Conservation (phyloP, 2,329 filamentous ascomycete species). For the Apiospora kogelbergensis region DNA sequence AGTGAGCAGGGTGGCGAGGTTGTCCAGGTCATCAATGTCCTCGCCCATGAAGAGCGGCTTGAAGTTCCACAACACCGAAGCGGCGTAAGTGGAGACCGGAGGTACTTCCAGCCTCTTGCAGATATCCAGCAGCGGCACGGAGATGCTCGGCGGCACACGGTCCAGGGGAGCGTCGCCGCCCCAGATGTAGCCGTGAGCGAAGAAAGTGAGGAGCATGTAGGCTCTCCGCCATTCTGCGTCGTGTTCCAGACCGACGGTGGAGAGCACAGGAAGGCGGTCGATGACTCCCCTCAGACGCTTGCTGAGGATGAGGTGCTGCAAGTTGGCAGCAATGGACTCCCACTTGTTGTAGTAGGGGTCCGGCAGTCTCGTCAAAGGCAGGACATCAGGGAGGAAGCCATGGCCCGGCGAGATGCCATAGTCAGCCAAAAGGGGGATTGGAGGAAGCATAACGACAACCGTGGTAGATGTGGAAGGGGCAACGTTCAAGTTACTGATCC, state of each 20-base stretch:
- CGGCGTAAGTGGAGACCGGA: conserved; percentile 91
- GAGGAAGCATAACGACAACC: conserved; percentile 51
- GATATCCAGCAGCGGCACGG: conserved; percentile 77
- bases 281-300: conserved; percentile 79
- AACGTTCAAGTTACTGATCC: conserved; percentile 37
- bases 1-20: conserved; percentile 83
- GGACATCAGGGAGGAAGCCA: conserved; percentile 83
- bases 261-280: conserved; percentile 79
- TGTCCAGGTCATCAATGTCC: conserved; percentile 78
- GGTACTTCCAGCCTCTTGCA: conserved; percentile 80
- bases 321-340: conserved; percentile 82
- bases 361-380: conserved; percentile 77
- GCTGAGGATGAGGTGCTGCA: conserved; percentile 84
- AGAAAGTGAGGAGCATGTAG: conserved; percentile 66
- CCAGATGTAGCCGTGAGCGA: conserved; percentile 89
- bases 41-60: conserved; percentile 86
- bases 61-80: conserved; percentile 94
- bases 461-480: conserved; percentile 13
- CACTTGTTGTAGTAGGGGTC: conserved; percentile 94
- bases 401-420: conserved; percentile 77
- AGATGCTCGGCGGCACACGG: conserved; percentile 75
- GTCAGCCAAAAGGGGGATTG: conserved; percentile 65
- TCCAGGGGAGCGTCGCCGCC: conserved; percentile 82
- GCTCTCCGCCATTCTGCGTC: conserved; percentile 87
- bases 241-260: conserved; percentile 76